Evolutionary conservation across 139 green algal species (phyloP).

Genomic region (Chlorella sorokiniana): DNA sequence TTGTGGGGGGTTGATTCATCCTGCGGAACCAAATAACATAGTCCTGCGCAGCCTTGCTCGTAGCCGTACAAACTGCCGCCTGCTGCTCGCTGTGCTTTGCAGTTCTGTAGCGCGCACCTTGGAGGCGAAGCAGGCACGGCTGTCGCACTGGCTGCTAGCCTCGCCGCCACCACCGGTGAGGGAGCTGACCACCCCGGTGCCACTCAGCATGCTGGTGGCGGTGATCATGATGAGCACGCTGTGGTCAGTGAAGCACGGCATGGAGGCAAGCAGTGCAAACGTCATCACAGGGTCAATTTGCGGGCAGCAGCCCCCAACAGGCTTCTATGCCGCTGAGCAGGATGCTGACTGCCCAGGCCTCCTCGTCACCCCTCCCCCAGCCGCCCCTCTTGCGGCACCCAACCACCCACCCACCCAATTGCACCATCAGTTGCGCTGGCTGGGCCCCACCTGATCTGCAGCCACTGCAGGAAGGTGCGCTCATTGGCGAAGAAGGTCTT

Average conservation of each 20-base stretch:
- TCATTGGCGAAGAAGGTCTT: conserved; percentile 94
- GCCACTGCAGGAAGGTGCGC: conserved; percentile 89
- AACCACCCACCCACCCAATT: neutral
- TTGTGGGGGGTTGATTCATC: neutral
- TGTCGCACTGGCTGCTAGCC: neutral
- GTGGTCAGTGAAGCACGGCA: neutral
- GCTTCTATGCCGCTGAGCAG: too few species aligned
- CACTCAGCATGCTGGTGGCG: conserved; percentile 54
- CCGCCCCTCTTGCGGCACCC: too few species aligned
- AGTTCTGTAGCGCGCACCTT: conserved; percentile 18
- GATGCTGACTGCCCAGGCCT: too few species aligned
- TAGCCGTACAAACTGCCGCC: too few species aligned
- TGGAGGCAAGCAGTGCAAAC: neutral
- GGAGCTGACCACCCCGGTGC: neutral
- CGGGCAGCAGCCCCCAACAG: too few species aligned
- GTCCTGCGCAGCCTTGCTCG: too few species aligned
- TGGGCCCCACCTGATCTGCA: conserved; percentile 65
- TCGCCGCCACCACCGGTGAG: neutral
- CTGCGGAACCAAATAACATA: neutral
- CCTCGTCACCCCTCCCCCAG: too few species aligned
- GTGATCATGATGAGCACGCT: conserved; percentile 75
- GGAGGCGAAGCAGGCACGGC: conserved; percentile 27
- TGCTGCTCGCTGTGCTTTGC: neutral
- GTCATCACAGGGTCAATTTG: neutral
- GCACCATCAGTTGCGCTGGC: too few species aligned